phyloP scores from a whole-genome alignment of 192 early-diverging fungal species.

The Geranomyces michiganensis region DNA sequence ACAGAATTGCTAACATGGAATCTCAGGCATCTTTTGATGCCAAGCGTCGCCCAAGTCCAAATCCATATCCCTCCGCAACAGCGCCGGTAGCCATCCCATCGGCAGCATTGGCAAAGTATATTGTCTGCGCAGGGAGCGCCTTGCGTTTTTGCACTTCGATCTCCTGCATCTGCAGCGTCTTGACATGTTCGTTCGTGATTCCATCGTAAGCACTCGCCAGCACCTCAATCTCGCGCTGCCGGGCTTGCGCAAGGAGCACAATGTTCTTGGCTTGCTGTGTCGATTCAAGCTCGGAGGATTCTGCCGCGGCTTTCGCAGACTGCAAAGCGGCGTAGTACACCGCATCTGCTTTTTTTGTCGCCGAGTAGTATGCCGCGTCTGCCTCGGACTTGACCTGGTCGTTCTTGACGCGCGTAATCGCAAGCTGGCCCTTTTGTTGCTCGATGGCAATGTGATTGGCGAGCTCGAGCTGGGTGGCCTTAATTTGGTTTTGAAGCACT shows the following conservation, averaged over 20 bases:
- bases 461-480: constrained; percentile 51
- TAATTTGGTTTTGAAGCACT: constrained; percentile 51
- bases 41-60: not conserved
- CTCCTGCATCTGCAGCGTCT: constrained; percentile 45
- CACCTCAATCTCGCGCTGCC: constrained; percentile 40
- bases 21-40: too few species aligned
- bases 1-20: too few species aligned
- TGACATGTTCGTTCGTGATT: constrained; percentile 43
- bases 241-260: constrained; percentile 46
- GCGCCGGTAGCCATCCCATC: not conserved
- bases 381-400: constrained; percentile 47
- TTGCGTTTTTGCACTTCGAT: constrained; percentile 53
- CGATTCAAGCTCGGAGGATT: constrained; percentile 42
- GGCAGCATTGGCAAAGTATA: constrained; percentile 43
- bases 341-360: constrained; percentile 39
- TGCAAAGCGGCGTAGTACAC: constrained; percentile 43
- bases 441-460: constrained; percentile 52
- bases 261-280: constrained; percentile 54
- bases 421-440: constrained; percentile 44
- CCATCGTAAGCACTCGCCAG: constrained; percentile 40
- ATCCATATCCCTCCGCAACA: not conserved
- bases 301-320: constrained; percentile 42
- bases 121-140: constrained; percentile 45
- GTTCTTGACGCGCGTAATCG: constrained; percentile 43
- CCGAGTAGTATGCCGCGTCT: constrained; percentile 44